Conservation (phyloP, 257 asterid genomes). For the Orobanche coerulescens region DNA sequence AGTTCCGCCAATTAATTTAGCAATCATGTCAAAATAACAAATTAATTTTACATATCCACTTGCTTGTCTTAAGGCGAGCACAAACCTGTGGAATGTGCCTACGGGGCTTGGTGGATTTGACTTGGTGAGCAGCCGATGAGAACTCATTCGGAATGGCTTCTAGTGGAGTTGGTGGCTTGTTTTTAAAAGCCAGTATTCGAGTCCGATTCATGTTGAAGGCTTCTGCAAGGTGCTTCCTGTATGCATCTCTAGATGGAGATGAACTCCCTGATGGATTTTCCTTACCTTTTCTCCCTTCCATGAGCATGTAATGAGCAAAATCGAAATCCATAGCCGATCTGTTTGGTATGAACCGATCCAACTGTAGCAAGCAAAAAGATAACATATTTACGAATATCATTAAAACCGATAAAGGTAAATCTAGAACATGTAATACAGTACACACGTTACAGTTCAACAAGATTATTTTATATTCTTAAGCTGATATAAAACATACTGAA, state of each 20-base stretch:
- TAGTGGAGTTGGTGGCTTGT: slow-evolving; percentile 67
- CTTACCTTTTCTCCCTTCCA: slow-evolving; percentile 66
- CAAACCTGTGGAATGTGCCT: slow-evolving; percentile 74
- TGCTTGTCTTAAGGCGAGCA: neutral
- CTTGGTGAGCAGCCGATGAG: slow-evolving; percentile 35
- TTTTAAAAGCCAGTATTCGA: slow-evolving; percentile 66
- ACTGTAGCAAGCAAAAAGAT: slow-evolving; percentile 31
- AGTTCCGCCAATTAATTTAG: slow-evolving; percentile 2
- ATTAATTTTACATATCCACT: neutral
- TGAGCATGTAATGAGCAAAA: slow-evolving; percentile 71
- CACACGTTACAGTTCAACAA: no score
- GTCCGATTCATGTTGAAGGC: slow-evolving; percentile 73
- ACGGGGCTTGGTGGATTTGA: slow-evolving; percentile 52
- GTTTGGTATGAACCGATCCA: slow-evolving; percentile 86
- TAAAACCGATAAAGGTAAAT: no score
- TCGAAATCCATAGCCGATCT: slow-evolving; percentile 82
- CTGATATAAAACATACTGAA: no score
- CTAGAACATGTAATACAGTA: no score
- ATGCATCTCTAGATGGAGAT: slow-evolving; percentile 74
- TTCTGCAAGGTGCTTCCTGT: slow-evolving; percentile 68
- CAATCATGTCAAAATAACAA: neutral
- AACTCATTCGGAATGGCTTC: slow-evolving; percentile 47
- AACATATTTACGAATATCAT: no score
- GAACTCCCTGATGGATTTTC: slow-evolving; percentile 56
- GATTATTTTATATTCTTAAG: no score